A percentile compares a stretch with the other conserved stretches of the same genome.
Conservation (phyloP, 2,329 filamentous ascomycete genomes). For the Beauveria bassiana region DNA sequence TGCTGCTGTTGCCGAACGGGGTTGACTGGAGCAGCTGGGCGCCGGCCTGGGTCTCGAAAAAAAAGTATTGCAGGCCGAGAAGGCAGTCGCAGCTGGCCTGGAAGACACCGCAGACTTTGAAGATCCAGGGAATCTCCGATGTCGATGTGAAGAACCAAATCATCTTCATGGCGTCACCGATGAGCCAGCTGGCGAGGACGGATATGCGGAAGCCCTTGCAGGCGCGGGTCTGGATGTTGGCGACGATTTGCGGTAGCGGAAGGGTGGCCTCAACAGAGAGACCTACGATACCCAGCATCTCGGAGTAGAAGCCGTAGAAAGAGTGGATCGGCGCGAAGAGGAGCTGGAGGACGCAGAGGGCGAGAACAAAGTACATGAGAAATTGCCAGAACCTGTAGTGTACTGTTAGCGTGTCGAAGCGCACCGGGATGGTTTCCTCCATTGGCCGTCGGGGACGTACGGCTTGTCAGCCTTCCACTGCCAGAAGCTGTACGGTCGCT, state of each 20-base stretch:
- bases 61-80: slow-evolving; percentile 65
- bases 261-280: slow-evolving; percentile 74
- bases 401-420: slow-evolving; percentile 11
- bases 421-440: neutral
- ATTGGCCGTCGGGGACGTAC: slow-evolving; percentile 29
- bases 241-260: slow-evolving; percentile 68
- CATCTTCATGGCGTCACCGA: slow-evolving; percentile 81
- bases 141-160: slow-evolving; percentile 73
- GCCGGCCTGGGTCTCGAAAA: slow-evolving; percentile 41
- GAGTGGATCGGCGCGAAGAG: slow-evolving; percentile 50
- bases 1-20: neutral
- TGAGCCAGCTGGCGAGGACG: slow-evolving; percentile 69
- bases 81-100: slow-evolving; percentile 70
- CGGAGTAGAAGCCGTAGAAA: slow-evolving; percentile 59
- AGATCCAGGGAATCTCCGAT: slow-evolving; percentile 64
- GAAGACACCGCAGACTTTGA: slow-evolving; percentile 76
- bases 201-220: slow-evolving; percentile 73
- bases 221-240: slow-evolving; percentile 60
- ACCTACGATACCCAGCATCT: slow-evolving; percentile 64
- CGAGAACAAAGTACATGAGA: slow-evolving; percentile 57
- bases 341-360: slow-evolving; percentile 57
- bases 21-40: slow-evolving; percentile 18
- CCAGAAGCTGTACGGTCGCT: slow-evolving; percentile 72
- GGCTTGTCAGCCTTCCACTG: slow-evolving; percentile 68
- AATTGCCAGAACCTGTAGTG: slow-evolving; percentile 66